phyloP scores from a whole-genome alignment of 2,329 filamentous ascomycete species.

The Xylariomycetidae sp. region DNA sequence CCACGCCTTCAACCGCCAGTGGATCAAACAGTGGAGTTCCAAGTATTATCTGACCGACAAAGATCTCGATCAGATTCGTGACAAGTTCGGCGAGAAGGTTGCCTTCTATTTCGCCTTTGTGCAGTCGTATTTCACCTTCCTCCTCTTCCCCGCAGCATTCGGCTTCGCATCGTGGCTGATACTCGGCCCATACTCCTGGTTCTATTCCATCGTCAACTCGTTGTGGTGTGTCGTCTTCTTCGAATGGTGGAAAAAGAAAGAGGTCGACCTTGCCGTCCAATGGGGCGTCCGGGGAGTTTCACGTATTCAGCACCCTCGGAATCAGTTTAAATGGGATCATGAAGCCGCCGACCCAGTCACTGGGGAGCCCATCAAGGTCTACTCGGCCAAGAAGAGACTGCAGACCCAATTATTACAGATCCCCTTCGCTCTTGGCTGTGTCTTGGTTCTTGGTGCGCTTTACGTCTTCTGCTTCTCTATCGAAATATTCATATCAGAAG shows the following conservation, averaged over 20 bases:
- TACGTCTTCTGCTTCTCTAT: conserved; percentile 86
- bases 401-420: conserved; percentile 74
- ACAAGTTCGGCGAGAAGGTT: conserved; percentile 76
- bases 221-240: conserved; percentile 89
- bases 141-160: conserved; percentile 75
- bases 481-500: conserved; percentile 92
- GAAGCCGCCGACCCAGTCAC: conserved; percentile 76
- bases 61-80: conserved; percentile 69
- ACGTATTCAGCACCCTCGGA: conserved; percentile 70
- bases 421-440: conserved; percentile 75
- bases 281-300: conserved; percentile 89
- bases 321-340: conserved; percentile 75
- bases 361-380: conserved; percentile 71
- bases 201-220: conserved; percentile 73
- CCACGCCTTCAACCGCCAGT: conserved; percentile 66
- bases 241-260: conserved; percentile 94
- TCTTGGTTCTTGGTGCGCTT: conserved; percentile 68
- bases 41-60: conserved; percentile 62
- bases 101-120: conserved; percentile 96
- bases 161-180: conserved; percentile 75
- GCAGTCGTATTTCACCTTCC: conserved; percentile 82
- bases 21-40: conserved; percentile 70
- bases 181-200: conserved; percentile 76
- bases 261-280: conserved; percentile 76
- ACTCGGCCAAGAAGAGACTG: conserved; percentile 70